Base-by-base conservation (phyloP, 2,329 filamentous ascomycete species). In the Sporothrix brunneoviolacea region DNA sequence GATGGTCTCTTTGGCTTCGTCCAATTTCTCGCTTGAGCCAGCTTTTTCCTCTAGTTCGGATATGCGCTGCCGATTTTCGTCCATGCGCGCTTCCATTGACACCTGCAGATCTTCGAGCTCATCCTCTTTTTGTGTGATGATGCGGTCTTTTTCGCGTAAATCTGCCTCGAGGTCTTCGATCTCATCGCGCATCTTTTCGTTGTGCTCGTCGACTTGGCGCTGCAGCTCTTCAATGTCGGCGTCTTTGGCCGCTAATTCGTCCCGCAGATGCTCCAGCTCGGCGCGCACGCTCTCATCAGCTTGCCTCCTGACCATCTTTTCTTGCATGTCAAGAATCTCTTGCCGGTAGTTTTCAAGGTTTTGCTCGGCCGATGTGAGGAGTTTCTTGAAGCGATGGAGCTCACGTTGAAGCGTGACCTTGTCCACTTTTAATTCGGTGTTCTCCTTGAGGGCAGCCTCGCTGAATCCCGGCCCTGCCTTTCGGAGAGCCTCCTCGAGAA, bases 381-480 rank as follows among this genome's bases (percentile, higher is more conserved):
- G 84, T 65, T 95, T 97, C 64, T 87, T 88, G 70, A 91, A 93
- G 57, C 83, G 83, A 58, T 86, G 82, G 16, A 98, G 76, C 60
- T 98, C 93, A 54, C 84, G 81, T 64, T 93, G 84, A 80, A 97
- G 86, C 0, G 88, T 91, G 54, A 94, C 81, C 63, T 88, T 88
- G 68, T 93, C 86, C 52, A 95, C 90, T 67, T 97, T 97, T 49
- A 98, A 80, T 58, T 95, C 91, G 4, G 93, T 94, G 64, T 98
- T 98, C 68, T 98, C 93, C 64, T 88, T 89, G 24, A 98, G 72
- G 4, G 91, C 89, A 27, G 83, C 82, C 65, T 95, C 86, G 61
- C 91, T 94, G 71, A 91, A 93, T 50, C 91, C 89, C 8, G 88
- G 90, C 1, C 91, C 91, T 49, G 86, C 82, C 65, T 94, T 95